A percentile compares a stretch with the other conserved stretches of the same genome.
Evolutionary conservation across 2,329 filamentous ascomycete genomes (phyloP).

Genomic region (Alternaria ethzedia): DNA sequence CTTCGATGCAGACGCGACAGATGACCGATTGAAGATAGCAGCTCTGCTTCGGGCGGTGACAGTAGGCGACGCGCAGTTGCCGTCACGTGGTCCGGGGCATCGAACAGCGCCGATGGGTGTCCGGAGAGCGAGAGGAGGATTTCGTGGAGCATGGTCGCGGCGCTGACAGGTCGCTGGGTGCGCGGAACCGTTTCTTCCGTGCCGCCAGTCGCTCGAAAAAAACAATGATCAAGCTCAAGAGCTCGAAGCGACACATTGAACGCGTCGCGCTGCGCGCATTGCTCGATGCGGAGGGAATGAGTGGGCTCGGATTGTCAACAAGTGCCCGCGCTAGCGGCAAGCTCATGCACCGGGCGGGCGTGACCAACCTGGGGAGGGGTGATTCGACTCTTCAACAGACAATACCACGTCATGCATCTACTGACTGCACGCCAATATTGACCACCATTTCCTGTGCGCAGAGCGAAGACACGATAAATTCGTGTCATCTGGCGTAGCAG

Average conservation of each 20-base stretch:
- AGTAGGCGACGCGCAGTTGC: constrained; percentile 55
- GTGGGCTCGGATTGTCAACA: constrained; percentile 19
- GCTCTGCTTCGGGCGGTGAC: constrained; percentile 80
- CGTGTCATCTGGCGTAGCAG: not conserved
- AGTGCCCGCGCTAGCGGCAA: constrained; percentile 10
- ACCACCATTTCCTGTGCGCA: not conserved
- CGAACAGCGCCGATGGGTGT: constrained; percentile 87
- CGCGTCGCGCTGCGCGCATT: constrained; percentile 25
- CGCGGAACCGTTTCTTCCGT: constrained; percentile 17
- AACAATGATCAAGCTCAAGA: constrained; percentile 42
- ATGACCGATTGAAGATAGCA: constrained; percentile 77
- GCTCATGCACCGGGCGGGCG: not conserved
- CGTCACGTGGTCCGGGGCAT: constrained; percentile 51
- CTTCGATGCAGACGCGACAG: constrained; percentile 79
- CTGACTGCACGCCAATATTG: not conserved
- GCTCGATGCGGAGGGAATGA: constrained; percentile 15
- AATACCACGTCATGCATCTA: not conserved
- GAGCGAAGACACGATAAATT: not conserved
- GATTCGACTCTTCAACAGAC: not conserved
- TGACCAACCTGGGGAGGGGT: not conserved
- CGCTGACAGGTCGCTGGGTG: constrained; percentile 10
- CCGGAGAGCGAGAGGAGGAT: constrained; percentile 95
- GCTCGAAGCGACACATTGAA: constrained; percentile 48
- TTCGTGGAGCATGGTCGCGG: constrained; percentile 85
- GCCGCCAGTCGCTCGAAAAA: constrained; percentile 34